Conservation (phyloP, 192 early-diverging fungal species). For the Backusella psychrophila region DNA sequence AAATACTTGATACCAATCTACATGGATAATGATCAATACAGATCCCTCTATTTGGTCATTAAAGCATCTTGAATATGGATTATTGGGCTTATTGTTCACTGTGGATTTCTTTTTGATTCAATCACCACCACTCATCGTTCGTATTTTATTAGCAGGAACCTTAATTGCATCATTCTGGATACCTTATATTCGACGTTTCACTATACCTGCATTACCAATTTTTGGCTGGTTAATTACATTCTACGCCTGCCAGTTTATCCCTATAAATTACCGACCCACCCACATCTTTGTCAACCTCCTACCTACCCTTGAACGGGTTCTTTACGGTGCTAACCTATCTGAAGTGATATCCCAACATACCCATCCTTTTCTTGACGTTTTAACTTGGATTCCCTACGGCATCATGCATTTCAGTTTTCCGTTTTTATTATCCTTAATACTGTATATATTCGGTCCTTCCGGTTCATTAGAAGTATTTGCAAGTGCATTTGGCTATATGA, state of each 20-base stretch:
- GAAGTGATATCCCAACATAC: constrained; percentile 51
- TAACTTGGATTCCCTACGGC: constrained; percentile 72
- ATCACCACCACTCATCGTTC: constrained; percentile 31
- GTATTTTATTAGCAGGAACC: neutral
- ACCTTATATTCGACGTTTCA: constrained; percentile 47
- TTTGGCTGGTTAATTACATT: constrained; percentile 52
- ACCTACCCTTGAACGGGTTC: constrained; percentile 60
- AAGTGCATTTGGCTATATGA: constrained; percentile 63
- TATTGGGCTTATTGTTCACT: constrained; percentile 36
- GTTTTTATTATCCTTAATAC: constrained; percentile 43
- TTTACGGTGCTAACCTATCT: constrained; percentile 62
- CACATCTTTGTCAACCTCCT: constrained; percentile 62
- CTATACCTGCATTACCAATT: constrained; percentile 48
- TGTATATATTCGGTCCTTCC: constrained; percentile 50
- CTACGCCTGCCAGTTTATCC: constrained; percentile 53
- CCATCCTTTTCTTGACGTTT: constrained; percentile 50
- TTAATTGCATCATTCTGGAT: constrained; percentile 13
- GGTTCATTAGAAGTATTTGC: constrained; percentile 52
- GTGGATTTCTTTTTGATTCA: constrained; percentile 44
- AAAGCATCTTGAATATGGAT: constrained; percentile 48
- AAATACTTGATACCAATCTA: neutral
- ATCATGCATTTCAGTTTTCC: constrained; percentile 65
- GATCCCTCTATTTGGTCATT: constrained; percentile 30
- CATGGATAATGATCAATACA: constrained; percentile 1
- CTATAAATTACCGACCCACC: constrained; percentile 43